A percentile compares a stretch with the other conserved stretches of the same genome.
Evolutionary conservation across 768 basidiomycete genomes (phyloP).

Genomic region (Leccinum olivaceopallidum): DNA sequence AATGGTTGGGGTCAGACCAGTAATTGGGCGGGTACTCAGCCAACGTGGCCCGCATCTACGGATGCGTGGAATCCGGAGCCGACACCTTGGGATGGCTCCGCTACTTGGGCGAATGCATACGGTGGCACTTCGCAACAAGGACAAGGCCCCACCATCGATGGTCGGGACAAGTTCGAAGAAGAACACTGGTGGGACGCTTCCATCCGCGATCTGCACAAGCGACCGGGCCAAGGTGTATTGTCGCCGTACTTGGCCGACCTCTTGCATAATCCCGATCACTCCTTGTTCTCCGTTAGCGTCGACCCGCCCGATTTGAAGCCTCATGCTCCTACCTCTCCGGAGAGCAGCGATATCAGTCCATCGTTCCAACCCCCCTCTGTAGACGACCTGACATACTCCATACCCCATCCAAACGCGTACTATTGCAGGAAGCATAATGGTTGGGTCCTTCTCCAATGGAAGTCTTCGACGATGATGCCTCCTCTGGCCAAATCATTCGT

Average conservation of each 20-base stretch:
- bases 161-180: conserved; percentile 61
- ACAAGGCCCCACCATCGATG: conserved; percentile 53
- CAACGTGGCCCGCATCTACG: conserved; percentile 14
- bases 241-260: conserved; percentile 66
- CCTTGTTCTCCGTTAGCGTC: conserved; percentile 61
- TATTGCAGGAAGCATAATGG: conserved; percentile 82
- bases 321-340: conserved; percentile 17
- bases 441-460: conserved; percentile 78
- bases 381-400: conserved; percentile 63
- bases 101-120: conserved; percentile 25
- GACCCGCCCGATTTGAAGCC: conserved; percentile 35
- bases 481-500: conserved; percentile 59
- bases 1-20: conserved; percentile 18
- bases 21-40: conserved; percentile 17
- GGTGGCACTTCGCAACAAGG: conserved; percentile 27
- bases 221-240: conserved; percentile 72
- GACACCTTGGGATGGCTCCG: conserved; percentile 28
- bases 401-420: conserved; percentile 82
- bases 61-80: conserved; percentile 23
- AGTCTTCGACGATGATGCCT: conserved; percentile 59
- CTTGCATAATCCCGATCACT: conserved; percentile 73
- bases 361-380: conserved; percentile 45
- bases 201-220: conserved; percentile 41
- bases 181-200: conserved; percentile 66
- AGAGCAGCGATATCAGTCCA: conserved; percentile 18